phyloP scores from a whole-genome alignment of 768 basidiomycete genomes.

The Auriculariales sp. region DNA sequence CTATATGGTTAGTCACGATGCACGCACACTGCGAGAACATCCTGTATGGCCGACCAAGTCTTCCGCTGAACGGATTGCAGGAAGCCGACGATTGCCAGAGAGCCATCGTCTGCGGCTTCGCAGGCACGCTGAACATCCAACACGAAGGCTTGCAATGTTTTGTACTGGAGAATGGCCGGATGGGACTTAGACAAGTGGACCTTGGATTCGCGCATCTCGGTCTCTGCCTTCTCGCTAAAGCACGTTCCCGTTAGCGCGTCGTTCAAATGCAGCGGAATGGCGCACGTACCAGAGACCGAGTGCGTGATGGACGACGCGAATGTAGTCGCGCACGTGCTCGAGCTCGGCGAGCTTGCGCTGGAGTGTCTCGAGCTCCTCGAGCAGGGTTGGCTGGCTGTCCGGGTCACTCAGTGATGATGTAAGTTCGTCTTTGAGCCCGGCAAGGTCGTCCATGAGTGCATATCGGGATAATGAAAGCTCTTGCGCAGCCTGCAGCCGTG shows the following conservation, averaged over 20 bases:
- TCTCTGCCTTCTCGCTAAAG: neutral
- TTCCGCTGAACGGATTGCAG: constrained; percentile 45
- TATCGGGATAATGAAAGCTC: constrained; percentile 65
- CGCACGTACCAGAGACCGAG: constrained; percentile 51
- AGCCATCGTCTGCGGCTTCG: constrained; percentile 27
- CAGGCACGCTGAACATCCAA: constrained; percentile 30
- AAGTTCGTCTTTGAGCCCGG: constrained; percentile 49
- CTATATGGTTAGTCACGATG: neutral
- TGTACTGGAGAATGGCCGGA: constrained; percentile 40
- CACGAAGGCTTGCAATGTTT: constrained; percentile 48
- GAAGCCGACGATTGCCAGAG: constrained; percentile 36
- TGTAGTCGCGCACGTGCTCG: constrained; percentile 60
- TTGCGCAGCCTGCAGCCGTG: constrained; percentile 48
- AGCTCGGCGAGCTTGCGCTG: constrained; percentile 68
- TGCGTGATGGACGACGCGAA: constrained; percentile 55
- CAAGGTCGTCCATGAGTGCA: constrained; percentile 62
- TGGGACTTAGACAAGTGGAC: constrained; percentile 13
- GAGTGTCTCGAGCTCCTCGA: constrained; percentile 71
- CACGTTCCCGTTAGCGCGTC: neutral
- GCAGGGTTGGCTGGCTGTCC: constrained; percentile 41
- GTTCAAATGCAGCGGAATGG: neutral
- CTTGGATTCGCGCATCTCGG: constrained; percentile 30
- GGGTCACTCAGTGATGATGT: constrained; percentile 38
- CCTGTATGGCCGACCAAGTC: constrained; percentile 70
- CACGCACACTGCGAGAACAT: constrained; percentile 44